Conservation (phyloP, 768 basidiomycete genomes). For the Boletus huronensis region DNA sequence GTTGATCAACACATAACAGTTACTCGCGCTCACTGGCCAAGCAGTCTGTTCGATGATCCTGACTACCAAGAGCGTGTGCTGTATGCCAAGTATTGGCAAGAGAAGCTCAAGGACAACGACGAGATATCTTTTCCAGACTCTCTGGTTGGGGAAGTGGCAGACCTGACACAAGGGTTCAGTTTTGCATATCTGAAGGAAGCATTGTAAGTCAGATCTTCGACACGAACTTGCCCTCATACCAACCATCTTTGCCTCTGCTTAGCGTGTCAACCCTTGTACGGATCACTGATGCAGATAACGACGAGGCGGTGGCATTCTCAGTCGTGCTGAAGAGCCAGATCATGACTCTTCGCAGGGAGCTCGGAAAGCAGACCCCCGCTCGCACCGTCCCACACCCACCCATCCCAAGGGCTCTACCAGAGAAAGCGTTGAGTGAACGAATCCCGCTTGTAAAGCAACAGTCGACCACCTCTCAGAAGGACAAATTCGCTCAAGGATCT, state of each 20-base stretch:
- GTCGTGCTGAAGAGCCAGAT: slow-evolving; percentile 55
- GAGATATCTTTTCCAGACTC: slow-evolving; percentile 64
- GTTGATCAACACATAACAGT: slow-evolving; percentile 26
- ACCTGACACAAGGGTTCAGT: slow-evolving; percentile 63
- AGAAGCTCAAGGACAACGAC: slow-evolving; percentile 63
- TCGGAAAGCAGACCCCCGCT: slow-evolving; percentile 42
- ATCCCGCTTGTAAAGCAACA: not conserved
- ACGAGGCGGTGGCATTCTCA: slow-evolving; percentile 49
- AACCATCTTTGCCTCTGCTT: not conserved
- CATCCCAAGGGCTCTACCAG: not conserved
- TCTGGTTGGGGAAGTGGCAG: slow-evolving; percentile 57
- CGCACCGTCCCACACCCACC: not conserved
- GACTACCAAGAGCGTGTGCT: slow-evolving; percentile 56
- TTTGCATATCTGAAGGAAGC: slow-evolving; percentile 90
- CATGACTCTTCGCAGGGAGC: slow-evolving; percentile 57
- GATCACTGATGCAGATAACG: slow-evolving; percentile 49
- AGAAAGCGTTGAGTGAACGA: not conserved
- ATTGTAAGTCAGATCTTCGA: slow-evolving; percentile 52
- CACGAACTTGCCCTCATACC: not conserved
- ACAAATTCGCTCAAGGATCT: not conserved
- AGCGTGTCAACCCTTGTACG: slow-evolving; percentile 75
- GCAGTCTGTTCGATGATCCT: slow-evolving; percentile 74
- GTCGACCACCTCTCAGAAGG: not conserved
- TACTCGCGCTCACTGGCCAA: not conserved
- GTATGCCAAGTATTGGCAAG: slow-evolving; percentile 79